Evolutionary conservation across 2,329 filamentous ascomycete species (phyloP), one percentile per base, ranked within the genome.

Genomic region (Truncatella angustata): DNA sequence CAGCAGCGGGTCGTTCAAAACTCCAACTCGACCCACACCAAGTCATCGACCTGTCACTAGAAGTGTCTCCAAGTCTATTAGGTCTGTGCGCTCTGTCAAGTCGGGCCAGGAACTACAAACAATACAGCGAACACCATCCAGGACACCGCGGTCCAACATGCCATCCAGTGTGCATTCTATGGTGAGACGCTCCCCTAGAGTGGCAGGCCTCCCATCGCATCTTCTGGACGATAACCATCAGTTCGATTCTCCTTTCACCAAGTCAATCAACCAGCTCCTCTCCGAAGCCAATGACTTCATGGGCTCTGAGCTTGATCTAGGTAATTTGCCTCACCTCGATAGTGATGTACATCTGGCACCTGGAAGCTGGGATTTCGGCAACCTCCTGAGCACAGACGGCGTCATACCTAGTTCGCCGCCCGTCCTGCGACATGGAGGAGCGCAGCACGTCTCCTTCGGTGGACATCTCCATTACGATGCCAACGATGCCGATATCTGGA

Each of bases 11-110:
- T 66, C 69, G 2, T 82, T 85, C 66, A 85, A 85, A 66, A 87
- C 85, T 3, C 83, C 84, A 1, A 82, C 82, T 1, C 79, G 78
- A n/a, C 75, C 74, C n/a, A 82, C 79, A 1, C 84, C 80, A 2
- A 84, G 69, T 57, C 82, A 83, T 61, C 81, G 80, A 58, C 84
- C 78, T 30, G 80, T 80, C 63, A 86, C 81, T 59, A 76, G 81
- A 61, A 84, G 81, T 64, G 77, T 84, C 12, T 82, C 81, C 10
- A 75, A 75, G 53, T 82, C 81, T 32, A 73, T 82, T 52, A 75
- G 74, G 52, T 82, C 81, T 30, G 73, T 82, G 52, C 76, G 77
- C 43, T 78, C 79, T 3, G 69, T 72, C 16, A 64, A 68, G 35
- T 81, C 80, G 0, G 63, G 63, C 43, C 73, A 76, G 49, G 59